Conservation (phyloP, 73 alveolate species). For the Paramecium octaurelia region DNA sequence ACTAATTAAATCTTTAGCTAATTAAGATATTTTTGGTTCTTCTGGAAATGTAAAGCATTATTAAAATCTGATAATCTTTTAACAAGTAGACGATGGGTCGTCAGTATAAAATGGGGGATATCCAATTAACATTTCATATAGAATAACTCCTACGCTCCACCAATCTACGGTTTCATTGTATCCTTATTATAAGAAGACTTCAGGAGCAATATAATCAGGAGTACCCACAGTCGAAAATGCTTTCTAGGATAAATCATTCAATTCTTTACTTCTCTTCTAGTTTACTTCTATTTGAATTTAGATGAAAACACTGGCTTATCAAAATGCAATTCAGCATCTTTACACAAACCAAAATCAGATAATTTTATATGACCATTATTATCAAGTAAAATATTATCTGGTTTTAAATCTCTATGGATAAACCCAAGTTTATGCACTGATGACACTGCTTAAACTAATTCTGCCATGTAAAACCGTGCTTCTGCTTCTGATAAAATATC, state of each 20-base stretch:
- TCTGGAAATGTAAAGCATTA: conserved; percentile 85
- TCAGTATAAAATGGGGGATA: conserved; percentile 96
- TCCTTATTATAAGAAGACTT: conserved; percentile 87
- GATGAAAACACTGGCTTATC: conserved; percentile 13
- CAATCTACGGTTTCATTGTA: conserved; percentile 93
- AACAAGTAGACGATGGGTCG: conserved; percentile 80
- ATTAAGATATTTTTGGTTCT: conserved; percentile 83
- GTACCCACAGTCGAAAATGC: conserved; percentile 97
- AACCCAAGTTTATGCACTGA: conserved; percentile 50
- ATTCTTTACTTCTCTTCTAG: conserved; percentile 73
- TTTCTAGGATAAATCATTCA: background rate
- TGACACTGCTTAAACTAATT: conserved; percentile 46
- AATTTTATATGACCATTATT: conserved; percentile 53
- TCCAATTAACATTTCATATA: conserved; percentile 96
- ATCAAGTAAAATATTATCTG: conserved; percentile 57
- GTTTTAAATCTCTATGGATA: conserved; percentile 61
- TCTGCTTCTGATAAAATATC: conserved; percentile 57
- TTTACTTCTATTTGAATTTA: conserved; percentile 49
- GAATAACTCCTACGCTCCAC: conserved; percentile 96
- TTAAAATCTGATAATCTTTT: conserved; percentile 80
- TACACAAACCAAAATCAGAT: conserved; percentile 59
- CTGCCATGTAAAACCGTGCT: conserved; percentile 61
- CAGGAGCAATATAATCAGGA: conserved; percentile 98
- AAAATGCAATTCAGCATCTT: conserved; percentile 43
- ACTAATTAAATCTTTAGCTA: conserved; percentile 79